These are phyloP conservation scores for Heracleum sosnowskyi DNA, from an alignment of 129 eudicot genomes.

Conservation along the genomic window DNA sequence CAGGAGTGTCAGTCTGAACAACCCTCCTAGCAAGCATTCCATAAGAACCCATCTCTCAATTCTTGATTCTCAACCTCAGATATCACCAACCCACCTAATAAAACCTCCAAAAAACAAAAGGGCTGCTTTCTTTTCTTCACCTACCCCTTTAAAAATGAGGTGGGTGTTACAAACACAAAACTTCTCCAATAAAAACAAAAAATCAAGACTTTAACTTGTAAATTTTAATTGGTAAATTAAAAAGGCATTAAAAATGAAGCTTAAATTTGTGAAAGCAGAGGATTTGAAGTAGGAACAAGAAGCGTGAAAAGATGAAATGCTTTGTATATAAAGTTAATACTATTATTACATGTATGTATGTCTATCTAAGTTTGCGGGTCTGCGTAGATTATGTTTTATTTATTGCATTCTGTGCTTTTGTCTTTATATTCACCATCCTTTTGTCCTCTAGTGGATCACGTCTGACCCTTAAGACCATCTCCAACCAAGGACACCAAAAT, in stretches of 20 bases:
- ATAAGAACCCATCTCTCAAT: conserved; percentile 64
- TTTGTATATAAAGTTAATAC: background rate
- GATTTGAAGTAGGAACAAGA: background rate
- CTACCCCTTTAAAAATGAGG: conserved; percentile 17
- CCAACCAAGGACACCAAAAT: no score
- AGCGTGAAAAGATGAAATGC: background rate
- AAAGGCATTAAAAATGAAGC: background rate
- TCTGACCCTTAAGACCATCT: no score
- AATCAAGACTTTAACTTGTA: conserved; percentile 10
- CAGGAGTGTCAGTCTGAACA: conserved; percentile 64
- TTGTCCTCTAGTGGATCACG: background rate
- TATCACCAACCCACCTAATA: background rate
- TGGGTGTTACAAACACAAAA: conserved; percentile 12
- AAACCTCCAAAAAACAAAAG: conserved; percentile 6
- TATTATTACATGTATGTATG: background rate
- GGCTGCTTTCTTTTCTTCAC: conserved; percentile 12
- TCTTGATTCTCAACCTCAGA: background rate
- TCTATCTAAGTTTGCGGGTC: background rate
- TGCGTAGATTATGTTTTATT: conserved; percentile 1
- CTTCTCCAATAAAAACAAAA: background rate
- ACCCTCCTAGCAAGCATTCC: conserved; percentile 82
- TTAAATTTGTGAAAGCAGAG: background rate
- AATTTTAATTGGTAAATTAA: background rate
- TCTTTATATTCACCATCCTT: background rate
- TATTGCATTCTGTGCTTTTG: conserved; percentile 7